Conservation (phyloP, 225 moss, liverwort and hornwort genomes). For the Pseudoscleropodium purum region DNA sequence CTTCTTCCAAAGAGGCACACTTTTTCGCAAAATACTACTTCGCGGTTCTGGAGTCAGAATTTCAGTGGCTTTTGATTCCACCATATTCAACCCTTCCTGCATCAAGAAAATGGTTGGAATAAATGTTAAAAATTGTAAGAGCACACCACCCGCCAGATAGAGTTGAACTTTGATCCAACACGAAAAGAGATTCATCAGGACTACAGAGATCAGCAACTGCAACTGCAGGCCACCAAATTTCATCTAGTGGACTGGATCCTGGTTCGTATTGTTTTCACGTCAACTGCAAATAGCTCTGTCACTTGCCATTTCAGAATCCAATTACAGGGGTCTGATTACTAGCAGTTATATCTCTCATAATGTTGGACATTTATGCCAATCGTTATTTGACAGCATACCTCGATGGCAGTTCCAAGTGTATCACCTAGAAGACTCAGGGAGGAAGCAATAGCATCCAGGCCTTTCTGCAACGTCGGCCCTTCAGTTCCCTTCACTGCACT, state of each 20-base stretch:
- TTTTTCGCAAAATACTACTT: slow-evolving; percentile 23
- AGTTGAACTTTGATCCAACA: not conserved
- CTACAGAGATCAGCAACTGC: not conserved
- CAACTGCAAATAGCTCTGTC: not conserved
- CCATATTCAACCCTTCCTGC: slow-evolving; percentile 83
- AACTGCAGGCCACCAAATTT: not conserved
- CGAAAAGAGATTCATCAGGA: not conserved
- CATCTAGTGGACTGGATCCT: not conserved
- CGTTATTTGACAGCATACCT: slow-evolving; percentile 34
- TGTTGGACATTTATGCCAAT: not conserved
- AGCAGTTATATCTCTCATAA: not conserved
- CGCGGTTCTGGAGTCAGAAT: slow-evolving; percentile 49
- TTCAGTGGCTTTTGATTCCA: slow-evolving; percentile 64
- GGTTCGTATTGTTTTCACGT: not conserved
- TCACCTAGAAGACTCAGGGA: slow-evolving; percentile 81
- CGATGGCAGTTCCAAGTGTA: slow-evolving; percentile 86
- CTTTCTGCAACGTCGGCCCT: slow-evolving; percentile 64
- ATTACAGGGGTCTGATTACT: not conserved
- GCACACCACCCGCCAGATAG: not conserved
- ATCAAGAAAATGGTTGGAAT: not conserved
- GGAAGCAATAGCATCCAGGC: slow-evolving; percentile 90
- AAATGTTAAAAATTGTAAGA: not conserved
- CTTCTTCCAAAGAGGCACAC: slow-evolving; percentile 55
- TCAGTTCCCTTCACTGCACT: slow-evolving; percentile 24
- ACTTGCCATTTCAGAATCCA: not conserved